Evolutionary conservation across 805 yeast species (phyloP).

Genomic region (Cyberlindnera sargentensis): DNA sequence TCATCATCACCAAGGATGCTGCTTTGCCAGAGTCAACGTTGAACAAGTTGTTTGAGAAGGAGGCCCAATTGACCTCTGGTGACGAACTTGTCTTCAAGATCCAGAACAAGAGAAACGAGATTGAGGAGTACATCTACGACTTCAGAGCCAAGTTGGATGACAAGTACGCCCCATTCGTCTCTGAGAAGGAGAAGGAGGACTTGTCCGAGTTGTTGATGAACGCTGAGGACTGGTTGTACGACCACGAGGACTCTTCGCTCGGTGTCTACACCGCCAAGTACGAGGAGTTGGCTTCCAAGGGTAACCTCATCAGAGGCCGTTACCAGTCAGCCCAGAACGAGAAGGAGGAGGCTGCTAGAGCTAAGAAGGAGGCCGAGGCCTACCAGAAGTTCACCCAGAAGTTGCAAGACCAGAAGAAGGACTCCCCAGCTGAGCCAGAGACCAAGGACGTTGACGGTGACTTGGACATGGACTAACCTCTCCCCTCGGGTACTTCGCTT

Average conservation of each 20-base stretch:
- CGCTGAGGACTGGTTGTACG: constrained; percentile 98
- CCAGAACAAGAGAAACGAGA: constrained; percentile 96
- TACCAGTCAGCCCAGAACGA: constrained; percentile 92
- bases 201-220: constrained; percentile 65
- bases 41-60: constrained; percentile 68
- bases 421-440: constrained; percentile 15
- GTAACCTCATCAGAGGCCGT: constrained; percentile 94
- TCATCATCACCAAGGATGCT: constrained; percentile 52
- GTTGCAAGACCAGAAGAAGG: constrained; percentile 26
- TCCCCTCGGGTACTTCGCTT: no score
- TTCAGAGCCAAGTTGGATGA: constrained; percentile 96
- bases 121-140: constrained; percentile 97
- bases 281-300: constrained; percentile 92
- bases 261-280: constrained; percentile 96
- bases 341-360: constrained; percentile 80
- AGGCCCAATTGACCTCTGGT: constrained; percentile 74
- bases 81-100: constrained; percentile 98
- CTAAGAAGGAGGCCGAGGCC: constrained; percentile 82
- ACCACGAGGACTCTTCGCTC: constrained; percentile 93
- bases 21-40: constrained; percentile 51
- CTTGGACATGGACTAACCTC: constrained; percentile 28
- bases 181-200: constrained; percentile 82
- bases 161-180: constrained; percentile 79
- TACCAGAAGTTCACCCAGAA: constrained; percentile 30
- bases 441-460: constrained; percentile 34